Evolutionary conservation across 2,329 filamentous ascomycete species (phyloP).

Genomic region (Elsinoe australis): DNA sequence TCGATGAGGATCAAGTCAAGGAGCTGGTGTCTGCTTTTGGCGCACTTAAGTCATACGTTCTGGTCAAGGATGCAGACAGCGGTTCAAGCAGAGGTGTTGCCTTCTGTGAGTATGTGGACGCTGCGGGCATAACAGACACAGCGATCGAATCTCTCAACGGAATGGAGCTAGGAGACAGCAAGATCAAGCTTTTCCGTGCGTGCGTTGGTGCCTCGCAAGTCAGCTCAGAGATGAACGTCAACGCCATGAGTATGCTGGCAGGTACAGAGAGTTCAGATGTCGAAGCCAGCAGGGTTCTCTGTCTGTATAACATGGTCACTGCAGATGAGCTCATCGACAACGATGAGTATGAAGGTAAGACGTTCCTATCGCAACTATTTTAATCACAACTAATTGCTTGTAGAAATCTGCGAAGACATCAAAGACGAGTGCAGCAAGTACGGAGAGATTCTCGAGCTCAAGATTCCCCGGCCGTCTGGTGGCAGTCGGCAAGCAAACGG

Average conservation of each 20-base stretch:
- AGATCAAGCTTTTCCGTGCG: constrained; percentile 77
- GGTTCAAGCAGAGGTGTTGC: constrained; percentile 82
- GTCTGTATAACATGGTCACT: constrained; percentile 97
- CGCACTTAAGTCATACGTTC: constrained; percentile 80
- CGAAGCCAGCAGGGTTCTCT: constrained; percentile 75
- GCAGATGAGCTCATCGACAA: constrained; percentile 87
- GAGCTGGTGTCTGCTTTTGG: constrained; percentile 88
- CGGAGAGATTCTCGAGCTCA: constrained; percentile 76
- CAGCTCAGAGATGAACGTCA: constrained; percentile 89
- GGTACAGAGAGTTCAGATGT: constrained; percentile 68
- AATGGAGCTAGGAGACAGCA: constrained; percentile 83
- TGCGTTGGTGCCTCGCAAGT: constrained; percentile 93
- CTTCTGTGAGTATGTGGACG: constrained; percentile 88
- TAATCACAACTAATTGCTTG: neutral
- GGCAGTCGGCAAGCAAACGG: constrained; percentile 77
- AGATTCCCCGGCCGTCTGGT: constrained; percentile 80
- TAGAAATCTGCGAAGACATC: constrained; percentile 95
- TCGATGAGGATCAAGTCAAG: constrained; percentile 83
- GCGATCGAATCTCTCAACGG: constrained; percentile 86
- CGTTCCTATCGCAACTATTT: no score
- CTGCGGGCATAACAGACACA: constrained; percentile 62
- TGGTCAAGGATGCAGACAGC: constrained; percentile 78
- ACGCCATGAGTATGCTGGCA: constrained; percentile 95
- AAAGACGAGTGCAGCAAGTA: constrained; percentile 89
- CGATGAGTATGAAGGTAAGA: constrained; percentile 86